Evolutionary conservation across 768 basidiomycete genomes (phyloP), one percentile per base, ranked within the genome.

Genomic region (Leccinum longicurvipes): DNA sequence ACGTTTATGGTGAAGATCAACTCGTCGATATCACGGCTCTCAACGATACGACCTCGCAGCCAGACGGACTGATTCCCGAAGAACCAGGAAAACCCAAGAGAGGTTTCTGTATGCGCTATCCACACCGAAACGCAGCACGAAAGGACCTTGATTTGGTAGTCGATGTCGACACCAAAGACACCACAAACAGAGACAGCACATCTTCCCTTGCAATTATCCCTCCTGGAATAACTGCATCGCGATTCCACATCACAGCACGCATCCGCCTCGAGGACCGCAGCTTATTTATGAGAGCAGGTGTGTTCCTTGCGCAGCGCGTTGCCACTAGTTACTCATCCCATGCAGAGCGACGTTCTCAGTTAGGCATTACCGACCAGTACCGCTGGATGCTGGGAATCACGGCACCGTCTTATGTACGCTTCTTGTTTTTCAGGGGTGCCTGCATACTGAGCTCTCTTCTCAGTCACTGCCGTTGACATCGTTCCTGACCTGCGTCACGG

Each of bases 211-310:
- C 52, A 1, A 34, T 29, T 25, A 19, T 65, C 31, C 63, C 63
- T 32, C 42, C 58, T 6, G 63, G 60, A 23, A 61, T 60, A 42
- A 55, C 57, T 21, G 56, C 67, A 24, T 70, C 74, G 21, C 72
- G 80, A 29, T 82, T 82, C 61, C 81, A 80, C 53, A 74, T 82
- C 47, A 67, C 61, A 12, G 75, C 74, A 6, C 77, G 79, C 29
- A 59, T 80, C 24, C 71, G 67, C 46, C 62, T 80, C 9, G 67
- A 73, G 44, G 80, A 82, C 57, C 68, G 73, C 29, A 82, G 80
- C 60, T 60, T 79, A 17, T 79, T 70, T 58, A 57, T 82, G 15
- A 73, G 75, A 39, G 67, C 67, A 52, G 67, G 80, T 79, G 54
- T 51, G 72, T 56, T 23, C 23, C 15, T 25, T 15, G 17, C 12